Evolutionary conservation across 352 stramenopile species (phyloP), one percentile per base, ranked within the genome.

Genomic region (Phytophthora kernoviae): DNA sequence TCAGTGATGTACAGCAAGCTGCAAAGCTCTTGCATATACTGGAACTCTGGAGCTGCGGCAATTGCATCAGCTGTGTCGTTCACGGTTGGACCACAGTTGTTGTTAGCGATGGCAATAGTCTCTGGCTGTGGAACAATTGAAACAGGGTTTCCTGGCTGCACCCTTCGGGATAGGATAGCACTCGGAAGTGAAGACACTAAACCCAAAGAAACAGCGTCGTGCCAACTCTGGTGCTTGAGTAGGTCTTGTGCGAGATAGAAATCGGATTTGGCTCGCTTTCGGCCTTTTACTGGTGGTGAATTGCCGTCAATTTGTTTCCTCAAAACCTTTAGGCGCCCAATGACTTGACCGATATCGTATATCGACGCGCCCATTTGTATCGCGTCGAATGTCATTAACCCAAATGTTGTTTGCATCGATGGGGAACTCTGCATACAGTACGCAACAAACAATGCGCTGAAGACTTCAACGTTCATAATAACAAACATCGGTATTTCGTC

Each of bases 401-500:
- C 54, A 0, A 64, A 14, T 2, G 47, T 79, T 0, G 59, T 81
- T 20, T 32, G 49, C 20, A 72, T 24, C 8, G 70, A 79, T 0
- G 47, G 63, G 0, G 75, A 52, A 36, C 59, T 74, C 17, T 84
- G 68, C 58, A 81, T 68, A 52, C 71, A 79, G 26, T 61, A 79
- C 4, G 65, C 45, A 20, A 73, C 65, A 37, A 75, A 84, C 2
- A 79, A 51, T 8, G 71, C 66, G 37, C 69, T 74, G 32, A 72
- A 81, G 22, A 79, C 65, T 36, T 79, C 61, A 1, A 81, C 55
- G 22, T 69, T 79, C 61, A 79, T 68, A 18, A 77, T 60, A 14
- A 81, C 61, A 9, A 74, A 46, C 24, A 58, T 48, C 1, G 59
- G 64, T 12, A 63, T 58, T 18, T 62, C 36, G 18, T 74, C 59